Percentiles rank a stretch among this genome's conserved stretches.
phyloP scores from a whole-genome alignment of 768 basidiomycete genomes.

The Suillus tomentosus region DNA sequence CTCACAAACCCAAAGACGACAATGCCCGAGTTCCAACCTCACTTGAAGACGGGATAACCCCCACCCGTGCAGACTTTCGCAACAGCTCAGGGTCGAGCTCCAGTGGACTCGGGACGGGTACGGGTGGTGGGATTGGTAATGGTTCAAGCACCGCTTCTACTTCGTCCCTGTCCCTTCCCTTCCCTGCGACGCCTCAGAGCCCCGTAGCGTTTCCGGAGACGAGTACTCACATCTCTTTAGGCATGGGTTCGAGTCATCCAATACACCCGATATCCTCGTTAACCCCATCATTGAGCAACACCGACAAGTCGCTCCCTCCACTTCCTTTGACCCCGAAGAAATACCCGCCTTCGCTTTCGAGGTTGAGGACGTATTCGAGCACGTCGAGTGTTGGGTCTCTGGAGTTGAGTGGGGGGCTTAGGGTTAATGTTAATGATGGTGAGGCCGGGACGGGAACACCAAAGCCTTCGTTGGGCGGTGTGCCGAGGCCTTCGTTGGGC shows the following conservation, averaged over 20 bases:
- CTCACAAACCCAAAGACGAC: not conserved
- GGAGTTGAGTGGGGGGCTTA: conserved; percentile 19
- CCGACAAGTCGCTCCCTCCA: conserved; percentile 36
- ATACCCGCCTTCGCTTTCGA: conserved; percentile 22
- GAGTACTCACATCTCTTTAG: not conserved
- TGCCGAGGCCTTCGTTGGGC: conserved; percentile 17
- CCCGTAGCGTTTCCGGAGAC: conserved; percentile 11
- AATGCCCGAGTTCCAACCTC: not conserved
- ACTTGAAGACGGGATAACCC: conserved; percentile 15
- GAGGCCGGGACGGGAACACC: conserved; percentile 15
- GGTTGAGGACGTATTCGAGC: conserved; percentile 40
- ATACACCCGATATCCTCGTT: conserved; percentile 24
- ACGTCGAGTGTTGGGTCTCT: conserved; percentile 20
- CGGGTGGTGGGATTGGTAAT: not conserved
- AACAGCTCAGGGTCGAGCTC: conserved; percentile 26
- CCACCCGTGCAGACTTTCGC: conserved; percentile 32
- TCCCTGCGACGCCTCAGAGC: conserved; percentile 32
- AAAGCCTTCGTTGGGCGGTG: conserved; percentile 15
- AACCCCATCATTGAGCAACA: conserved; percentile 23
- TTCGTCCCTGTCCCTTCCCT: conserved; percentile 32
- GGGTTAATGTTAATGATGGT: not conserved
- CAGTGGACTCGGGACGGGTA: conserved; percentile 15
- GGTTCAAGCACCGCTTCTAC: conserved; percentile 25
- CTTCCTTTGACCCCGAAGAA: conserved; percentile 24
- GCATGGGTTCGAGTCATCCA: not conserved